A percentile compares a stretch with the other conserved stretches of the same genome.
Conservation (phyloP, 768 basidiomycete species). For the Tephrocybe sp. region DNA sequence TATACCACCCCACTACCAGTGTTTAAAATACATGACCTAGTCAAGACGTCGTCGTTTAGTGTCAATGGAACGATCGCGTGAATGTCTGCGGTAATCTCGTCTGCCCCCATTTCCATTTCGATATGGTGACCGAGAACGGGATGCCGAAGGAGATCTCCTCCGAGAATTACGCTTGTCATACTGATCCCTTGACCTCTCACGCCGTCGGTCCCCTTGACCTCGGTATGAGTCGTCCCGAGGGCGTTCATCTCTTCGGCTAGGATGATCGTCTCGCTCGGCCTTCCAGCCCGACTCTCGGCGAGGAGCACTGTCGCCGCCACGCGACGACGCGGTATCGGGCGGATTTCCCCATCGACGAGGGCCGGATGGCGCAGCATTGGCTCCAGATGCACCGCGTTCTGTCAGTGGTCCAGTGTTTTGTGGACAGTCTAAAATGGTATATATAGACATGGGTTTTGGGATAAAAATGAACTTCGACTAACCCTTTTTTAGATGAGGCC, state of each 20-base stretch:
- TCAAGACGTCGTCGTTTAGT: slow-evolving; percentile 60
- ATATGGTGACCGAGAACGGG: slow-evolving; percentile 31
- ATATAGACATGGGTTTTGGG: not conserved
- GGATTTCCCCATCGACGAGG: slow-evolving; percentile 33
- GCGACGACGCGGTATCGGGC: slow-evolving; percentile 35
- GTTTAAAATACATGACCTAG: slow-evolving; percentile 27
- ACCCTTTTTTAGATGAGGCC: slow-evolving; percentile 93
- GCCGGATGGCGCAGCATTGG: slow-evolving; percentile 31
- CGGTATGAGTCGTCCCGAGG: slow-evolving; percentile 8
- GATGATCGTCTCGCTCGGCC: slow-evolving; percentile 22
- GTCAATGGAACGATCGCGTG: slow-evolving; percentile 29
- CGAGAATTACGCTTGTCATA: slow-evolving; percentile 26
- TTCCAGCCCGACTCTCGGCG: slow-evolving; percentile 26
- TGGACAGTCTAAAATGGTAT: slow-evolving; percentile 42
- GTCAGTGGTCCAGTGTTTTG: slow-evolving; percentile 44
- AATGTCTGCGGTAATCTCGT: slow-evolving; percentile 27
- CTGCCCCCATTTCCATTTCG: slow-evolving; percentile 17
- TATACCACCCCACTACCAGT: not conserved
- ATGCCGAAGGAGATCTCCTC: slow-evolving; percentile 26
- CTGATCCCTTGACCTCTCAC: slow-evolving; percentile 19
- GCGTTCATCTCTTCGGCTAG: slow-evolving; percentile 23
- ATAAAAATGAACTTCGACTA: slow-evolving; percentile 8
- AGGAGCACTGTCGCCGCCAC: slow-evolving; percentile 21
- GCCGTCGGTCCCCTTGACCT: slow-evolving; percentile 6
- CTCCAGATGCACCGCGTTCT: slow-evolving; percentile 30